phyloP scores from a whole-genome alignment of 352 stramenopile genomes.

The Pythium folliculosum region DNA sequence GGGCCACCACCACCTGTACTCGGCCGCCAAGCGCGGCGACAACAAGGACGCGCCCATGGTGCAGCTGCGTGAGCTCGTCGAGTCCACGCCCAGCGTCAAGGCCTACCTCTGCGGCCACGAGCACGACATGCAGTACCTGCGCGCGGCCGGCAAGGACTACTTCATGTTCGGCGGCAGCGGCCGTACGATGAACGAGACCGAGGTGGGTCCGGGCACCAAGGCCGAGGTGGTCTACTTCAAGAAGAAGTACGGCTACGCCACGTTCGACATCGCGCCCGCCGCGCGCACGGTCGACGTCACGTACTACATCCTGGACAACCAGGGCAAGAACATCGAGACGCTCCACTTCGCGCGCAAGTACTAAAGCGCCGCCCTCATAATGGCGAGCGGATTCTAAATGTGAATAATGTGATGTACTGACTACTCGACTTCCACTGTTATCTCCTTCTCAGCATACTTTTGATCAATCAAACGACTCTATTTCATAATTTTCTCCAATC shows the following conservation, averaged over 20 bases:
- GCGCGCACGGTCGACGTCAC: constrained; percentile 31
- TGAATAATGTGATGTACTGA: not conserved
- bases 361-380: not conserved
- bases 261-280: constrained; percentile 36
- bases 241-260: constrained; percentile 39
- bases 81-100: constrained; percentile 33
- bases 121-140: constrained; percentile 49
- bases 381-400: constrained; percentile 2
- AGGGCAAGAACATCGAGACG: constrained; percentile 35
- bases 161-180: constrained; percentile 43
- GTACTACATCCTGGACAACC: constrained; percentile 41
- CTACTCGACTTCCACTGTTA: too few relatives aligned
- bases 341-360: constrained; percentile 33
- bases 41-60: constrained; percentile 36
- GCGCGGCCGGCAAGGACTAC: constrained; percentile 33
- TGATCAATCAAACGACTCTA: too few relatives aligned
- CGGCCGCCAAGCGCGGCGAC: constrained; percentile 31
- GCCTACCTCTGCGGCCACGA: constrained; percentile 43
- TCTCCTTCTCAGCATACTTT: too few relatives aligned
- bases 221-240: constrained; percentile 38
- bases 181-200: constrained; percentile 33
- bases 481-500: constrained; percentile 1
- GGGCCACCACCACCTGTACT: constrained; percentile 43
- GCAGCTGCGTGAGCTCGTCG: constrained; percentile 29
- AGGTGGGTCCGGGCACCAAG: constrained; percentile 28